phyloP scores from a whole-genome alignment of 1,284 basidiomycete genomes.

The Veloboletus limbatus region DNA sequence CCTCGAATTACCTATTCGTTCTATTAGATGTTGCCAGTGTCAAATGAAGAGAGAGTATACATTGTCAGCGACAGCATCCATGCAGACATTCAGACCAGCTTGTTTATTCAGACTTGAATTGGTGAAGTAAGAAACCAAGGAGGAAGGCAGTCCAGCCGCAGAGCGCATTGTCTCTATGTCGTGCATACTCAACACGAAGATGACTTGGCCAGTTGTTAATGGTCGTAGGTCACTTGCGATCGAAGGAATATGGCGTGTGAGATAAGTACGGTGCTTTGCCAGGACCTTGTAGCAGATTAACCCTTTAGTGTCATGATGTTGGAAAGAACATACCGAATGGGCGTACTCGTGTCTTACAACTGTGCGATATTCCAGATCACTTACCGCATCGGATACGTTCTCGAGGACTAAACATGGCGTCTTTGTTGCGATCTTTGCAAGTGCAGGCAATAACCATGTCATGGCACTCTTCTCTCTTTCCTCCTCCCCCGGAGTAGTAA shows the following conservation, averaged over 20 bases:
- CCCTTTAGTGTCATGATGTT: not conserved
- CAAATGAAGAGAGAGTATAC: constrained; percentile 38
- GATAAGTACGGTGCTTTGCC: constrained; percentile 58
- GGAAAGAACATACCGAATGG: constrained; percentile 51
- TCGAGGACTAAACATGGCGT: constrained; percentile 87
- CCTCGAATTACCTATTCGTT: constrained; percentile 64
- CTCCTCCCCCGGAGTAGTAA: constrained; percentile 49
- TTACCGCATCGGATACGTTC: constrained; percentile 80
- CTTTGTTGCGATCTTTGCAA: constrained; percentile 82
- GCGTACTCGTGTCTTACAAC: constrained; percentile 89
- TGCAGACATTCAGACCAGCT: constrained; percentile 62
- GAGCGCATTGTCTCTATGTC: constrained; percentile 90
- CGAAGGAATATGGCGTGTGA: constrained; percentile 68
- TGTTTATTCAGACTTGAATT: constrained; percentile 85
- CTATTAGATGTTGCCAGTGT: constrained; percentile 11
- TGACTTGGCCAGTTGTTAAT: constrained; percentile 80
- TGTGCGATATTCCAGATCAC: constrained; percentile 92
- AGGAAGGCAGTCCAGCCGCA: constrained; percentile 76
- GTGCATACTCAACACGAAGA: constrained; percentile 86
- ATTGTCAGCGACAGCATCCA: constrained; percentile 87
- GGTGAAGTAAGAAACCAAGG: constrained; percentile 84
- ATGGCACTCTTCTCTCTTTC: constrained; percentile 54
- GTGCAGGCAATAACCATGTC: constrained; percentile 73
- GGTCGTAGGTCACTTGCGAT: constrained; percentile 73
- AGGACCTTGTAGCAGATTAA: constrained; percentile 50